A percentile compares a stretch with the other conserved stretches of the same genome.
phyloP scores from a whole-genome alignment of 805 yeast genomes.

The Metschnikowia bowlesiae region DNA sequence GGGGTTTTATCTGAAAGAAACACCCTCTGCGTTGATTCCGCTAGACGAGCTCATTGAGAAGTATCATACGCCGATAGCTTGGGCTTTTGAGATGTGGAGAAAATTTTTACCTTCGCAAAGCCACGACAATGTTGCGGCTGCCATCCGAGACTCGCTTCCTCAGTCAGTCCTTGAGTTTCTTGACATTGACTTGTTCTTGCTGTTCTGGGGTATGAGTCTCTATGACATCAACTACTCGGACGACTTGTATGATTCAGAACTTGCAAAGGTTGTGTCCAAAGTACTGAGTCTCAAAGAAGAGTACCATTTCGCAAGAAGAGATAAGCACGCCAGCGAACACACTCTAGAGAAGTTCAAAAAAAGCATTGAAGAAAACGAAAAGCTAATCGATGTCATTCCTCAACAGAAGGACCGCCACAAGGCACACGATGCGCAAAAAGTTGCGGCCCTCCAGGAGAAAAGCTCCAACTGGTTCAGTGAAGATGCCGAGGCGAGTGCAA shows the following conservation, averaged over 20 bases:
- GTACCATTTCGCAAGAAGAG: slow-evolving; percentile 26
- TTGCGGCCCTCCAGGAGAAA: slow-evolving; percentile 23
- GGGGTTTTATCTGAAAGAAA: slow-evolving; percentile 43
- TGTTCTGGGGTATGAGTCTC: slow-evolving; percentile 69
- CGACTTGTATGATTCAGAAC: slow-evolving; percentile 46
- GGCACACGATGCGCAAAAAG: slow-evolving; percentile 30
- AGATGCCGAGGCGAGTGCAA: slow-evolving; percentile 7
- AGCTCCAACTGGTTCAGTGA: slow-evolving; percentile 39
- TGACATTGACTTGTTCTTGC: slow-evolving; percentile 26
- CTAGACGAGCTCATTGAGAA: slow-evolving; percentile 37
- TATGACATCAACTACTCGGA: slow-evolving; percentile 63
- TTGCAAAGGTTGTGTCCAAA: slow-evolving; percentile 33
- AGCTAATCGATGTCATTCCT: slow-evolving; percentile 26
- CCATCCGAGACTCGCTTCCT: slow-evolving; percentile 7
- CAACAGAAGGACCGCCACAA: slow-evolving; percentile 45
- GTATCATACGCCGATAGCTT: slow-evolving; percentile 47
- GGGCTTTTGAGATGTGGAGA: slow-evolving; percentile 84
- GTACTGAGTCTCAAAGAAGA: slow-evolving; percentile 34
- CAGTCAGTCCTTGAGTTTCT: slow-evolving; percentile 12
- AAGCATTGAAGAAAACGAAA: slow-evolving; percentile 21
- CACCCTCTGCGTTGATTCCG: slow-evolving; percentile 32
- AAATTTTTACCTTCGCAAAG: slow-evolving; percentile 28
- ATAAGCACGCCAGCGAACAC: slow-evolving; percentile 15
- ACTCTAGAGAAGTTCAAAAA: slow-evolving; percentile 22
- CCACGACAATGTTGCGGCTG: slow-evolving; percentile 8